Conservation (phyloP, 371 early-diverging fungal species). For the Vairimorpha necatrix region DNA sequence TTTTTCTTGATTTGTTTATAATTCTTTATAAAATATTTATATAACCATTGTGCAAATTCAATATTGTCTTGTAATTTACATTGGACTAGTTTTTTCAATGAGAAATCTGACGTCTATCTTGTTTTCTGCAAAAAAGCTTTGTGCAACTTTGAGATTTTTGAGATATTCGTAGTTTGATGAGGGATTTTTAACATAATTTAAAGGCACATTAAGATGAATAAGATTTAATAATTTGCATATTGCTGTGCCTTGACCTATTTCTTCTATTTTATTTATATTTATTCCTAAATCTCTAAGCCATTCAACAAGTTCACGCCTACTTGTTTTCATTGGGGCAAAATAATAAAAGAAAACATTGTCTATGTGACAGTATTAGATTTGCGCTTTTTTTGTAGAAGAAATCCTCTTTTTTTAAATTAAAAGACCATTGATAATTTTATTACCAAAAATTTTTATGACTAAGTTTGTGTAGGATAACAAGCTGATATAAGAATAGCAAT, state of each 20-base stretch:
- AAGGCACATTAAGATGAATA: slow-evolving; percentile 9
- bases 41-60: slow-evolving; percentile 49
- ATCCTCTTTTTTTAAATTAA: no score
- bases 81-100: slow-evolving; percentile 40
- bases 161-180: slow-evolving; percentile 21
- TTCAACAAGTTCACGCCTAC: slow-evolving; percentile 18
- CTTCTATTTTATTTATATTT: slow-evolving; percentile 26
- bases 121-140: slow-evolving; percentile 25
- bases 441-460: no score
- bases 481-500: no score
- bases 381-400: no score
- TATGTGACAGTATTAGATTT: no score
- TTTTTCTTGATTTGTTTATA: no score
- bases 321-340: slow-evolving; percentile 18
- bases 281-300: slow-evolving; percentile 29
- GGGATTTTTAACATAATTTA: slow-evolving; percentile 22
- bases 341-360: background rate
- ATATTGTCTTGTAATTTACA: slow-evolving; percentile 53
- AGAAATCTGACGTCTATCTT: slow-evolving; percentile 39
- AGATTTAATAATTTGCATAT: slow-evolving; percentile 21
- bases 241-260: slow-evolving; percentile 40
- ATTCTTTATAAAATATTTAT: slow-evolving; percentile 26
- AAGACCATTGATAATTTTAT: no score
- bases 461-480: no score
- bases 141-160: slow-evolving; percentile 36